Base-by-base conservation (phyloP, 495 filamentous ascomycete genomes). In the Penicillium chermesinum region DNA sequence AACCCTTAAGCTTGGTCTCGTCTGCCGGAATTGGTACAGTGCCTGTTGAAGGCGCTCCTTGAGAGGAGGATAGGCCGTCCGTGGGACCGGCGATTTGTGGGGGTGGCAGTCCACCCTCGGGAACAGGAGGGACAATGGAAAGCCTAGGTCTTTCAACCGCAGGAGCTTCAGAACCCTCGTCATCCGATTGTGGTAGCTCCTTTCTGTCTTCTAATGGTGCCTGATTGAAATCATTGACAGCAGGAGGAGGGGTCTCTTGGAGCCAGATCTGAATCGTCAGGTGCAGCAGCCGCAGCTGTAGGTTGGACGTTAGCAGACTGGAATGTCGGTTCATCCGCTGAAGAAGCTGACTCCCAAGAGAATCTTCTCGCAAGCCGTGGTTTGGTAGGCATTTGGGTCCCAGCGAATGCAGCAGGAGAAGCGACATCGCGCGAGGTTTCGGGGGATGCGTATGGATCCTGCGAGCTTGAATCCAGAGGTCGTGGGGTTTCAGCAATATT, bases 1-100 rank as follows among this genome's bases (percentile, higher is more conserved):
- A 90, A 5, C 77, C 65, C 17, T 78, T 56, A 8, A 79, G 63
- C 41, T 70, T 79, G 17, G 67, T 57, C 36, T 70, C 65, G 22
- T 58, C 44, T 13, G 59, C 48, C 7, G 62, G 38, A 7, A 61
- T 52, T 4, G 8, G 30, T 9, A 21, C 44, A 1, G 45, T 30
- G 25, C 42, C 35, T 3, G 48, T 22, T 7, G 45, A 1, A 36
- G 41, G 33, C 17, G 41, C 36, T 22, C 25, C 15, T 35, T 14
- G 35, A 8, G 38, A 25, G 19, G 42, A 34, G 18, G 30, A 21
- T 8, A 20, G 44, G 16, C 20, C 21, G 13, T 49, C 51, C 8
- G 27, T n/a, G 1, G 57, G 38, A 4, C 41, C 51, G 34, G 44
- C 16, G 3, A 63, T 27, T 43, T 63, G 54, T 45, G 55, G 45